These are phyloP conservation scores for Papilionanthe hybrid DNA, from an alignment of 116 monocot species.

Conservation along the genomic window DNA sequence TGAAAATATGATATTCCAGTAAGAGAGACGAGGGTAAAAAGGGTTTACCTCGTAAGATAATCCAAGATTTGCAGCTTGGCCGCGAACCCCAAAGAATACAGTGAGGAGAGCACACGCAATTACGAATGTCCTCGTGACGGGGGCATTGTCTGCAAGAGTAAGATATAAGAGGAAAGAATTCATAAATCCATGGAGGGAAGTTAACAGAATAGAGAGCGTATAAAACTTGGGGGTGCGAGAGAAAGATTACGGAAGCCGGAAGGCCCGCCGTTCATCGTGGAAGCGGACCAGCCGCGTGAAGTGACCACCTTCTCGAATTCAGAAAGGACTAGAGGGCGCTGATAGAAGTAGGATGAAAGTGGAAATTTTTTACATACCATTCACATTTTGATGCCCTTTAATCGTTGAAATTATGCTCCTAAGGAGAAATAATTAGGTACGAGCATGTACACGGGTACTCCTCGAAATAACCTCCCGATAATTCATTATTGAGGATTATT, in stretches of 20 bases:
- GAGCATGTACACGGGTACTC: too few species aligned
- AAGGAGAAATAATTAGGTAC: too few species aligned
- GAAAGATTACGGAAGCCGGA: constrained; percentile 56
- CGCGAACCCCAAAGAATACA: constrained; percentile 45
- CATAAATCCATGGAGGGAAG: background rate
- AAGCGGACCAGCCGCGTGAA: background rate
- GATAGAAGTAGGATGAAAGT: too few species aligned
- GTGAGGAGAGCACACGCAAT: constrained; percentile 49
- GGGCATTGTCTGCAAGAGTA: constrained; percentile 66
- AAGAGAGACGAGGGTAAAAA: background rate
- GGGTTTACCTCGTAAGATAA: constrained; percentile 56
- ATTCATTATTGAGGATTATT: too few species aligned
- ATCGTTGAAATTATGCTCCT: too few species aligned
- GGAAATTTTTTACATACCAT: too few species aligned
- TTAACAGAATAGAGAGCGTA: background rate
- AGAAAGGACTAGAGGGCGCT: too few species aligned
- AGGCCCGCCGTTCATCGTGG: constrained; percentile 68
- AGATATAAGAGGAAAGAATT: background rate
- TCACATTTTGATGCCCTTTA: too few species aligned
- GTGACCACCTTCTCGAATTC: too few species aligned
- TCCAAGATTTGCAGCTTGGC: constrained; percentile 44
- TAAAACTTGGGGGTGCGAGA: background rate
- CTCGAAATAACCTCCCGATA: too few species aligned
- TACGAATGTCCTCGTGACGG: constrained; percentile 62
- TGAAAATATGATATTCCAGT: background rate